Evolutionary conservation across 257 asterid species (phyloP), one percentile per base, ranked within the genome.

Genomic region (Nicotiana sylvestris): DNA sequence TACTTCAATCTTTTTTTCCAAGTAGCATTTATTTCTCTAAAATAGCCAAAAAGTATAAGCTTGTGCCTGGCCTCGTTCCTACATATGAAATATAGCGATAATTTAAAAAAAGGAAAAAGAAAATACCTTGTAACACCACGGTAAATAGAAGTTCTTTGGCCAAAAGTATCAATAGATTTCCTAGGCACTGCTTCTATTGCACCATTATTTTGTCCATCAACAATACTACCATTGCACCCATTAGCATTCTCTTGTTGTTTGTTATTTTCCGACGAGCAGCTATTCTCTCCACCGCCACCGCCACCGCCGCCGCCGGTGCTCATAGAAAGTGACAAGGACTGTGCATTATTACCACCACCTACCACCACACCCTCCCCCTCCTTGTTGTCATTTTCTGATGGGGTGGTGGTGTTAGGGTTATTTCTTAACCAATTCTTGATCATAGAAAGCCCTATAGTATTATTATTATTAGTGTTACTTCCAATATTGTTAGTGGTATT

Each of bases 101-200:
- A 39, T 39, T 7, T 1, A 68, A 9, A 0, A 17, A 37, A 65
- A 4, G 30, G 30, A 43, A 10, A 25, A 8, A 72, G 8, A n/a
- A 0, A 17, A 51, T 3, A 88, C 94, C 94, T 88, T 21, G 98
- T 95, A 56, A 95, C 98, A 62, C 98, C 98, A 56, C 98, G 96
- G 91, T 95, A 95, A 49, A 95, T 93, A 9, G 97, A 93, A 60
- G 98, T 95, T 77, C 98, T 89, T 83, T 94, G 97, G 29, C 98
- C 98, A 78, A 93, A 92, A 0, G 98, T 94, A 25, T 94, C 98
- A 0, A 88, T 81, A 27, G 95, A 90, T 82, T 95, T 95, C 74
- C 89, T 85, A 3, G 98, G 93, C 88, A 85, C 91, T 9, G 91
- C 85, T 60, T 91, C 97, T 5, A 86, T 82, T 39, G 87, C 93